Evolutionary conservation across 352 stramenopile species (phyloP).

Genomic region (Globisporangium irregulare): DNA sequence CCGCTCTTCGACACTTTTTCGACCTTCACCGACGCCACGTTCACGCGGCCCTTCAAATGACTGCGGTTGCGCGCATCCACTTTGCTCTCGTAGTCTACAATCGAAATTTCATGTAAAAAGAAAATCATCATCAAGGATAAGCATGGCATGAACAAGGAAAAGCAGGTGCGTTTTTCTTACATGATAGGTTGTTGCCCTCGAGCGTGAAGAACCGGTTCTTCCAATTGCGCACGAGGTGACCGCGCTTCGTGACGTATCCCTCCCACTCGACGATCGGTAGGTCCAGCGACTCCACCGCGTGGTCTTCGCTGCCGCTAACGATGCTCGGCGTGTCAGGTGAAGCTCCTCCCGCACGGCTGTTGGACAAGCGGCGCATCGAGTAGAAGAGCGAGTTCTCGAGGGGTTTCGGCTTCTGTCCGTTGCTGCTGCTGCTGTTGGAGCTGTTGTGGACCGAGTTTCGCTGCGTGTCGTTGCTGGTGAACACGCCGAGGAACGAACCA

Average conservation of each 20-base stretch:
- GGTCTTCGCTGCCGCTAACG: slow-evolving; percentile 35
- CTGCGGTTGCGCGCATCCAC: slow-evolving; percentile 84
- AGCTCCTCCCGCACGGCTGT: slow-evolving; percentile 30
- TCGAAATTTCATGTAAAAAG: neutral
- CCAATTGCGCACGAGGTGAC: slow-evolving; percentile 87
- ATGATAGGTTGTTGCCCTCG: slow-evolving; percentile 83
- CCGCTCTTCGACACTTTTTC: slow-evolving; percentile 78
- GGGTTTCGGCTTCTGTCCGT: slow-evolving; percentile 38
- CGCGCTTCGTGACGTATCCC: slow-evolving; percentile 88
- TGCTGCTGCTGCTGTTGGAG: slow-evolving; percentile 41
- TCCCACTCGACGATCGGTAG: slow-evolving; percentile 88
- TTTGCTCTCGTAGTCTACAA: slow-evolving; percentile 84
- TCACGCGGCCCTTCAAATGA: slow-evolving; percentile 83
- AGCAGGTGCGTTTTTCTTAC: slow-evolving; percentile 22
- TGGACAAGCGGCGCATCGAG: slow-evolving; percentile 45
- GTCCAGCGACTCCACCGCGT: slow-evolving; percentile 74
- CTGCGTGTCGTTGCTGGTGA: neutral
- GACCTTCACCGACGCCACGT: slow-evolving; percentile 69
- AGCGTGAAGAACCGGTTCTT: slow-evolving; percentile 88
- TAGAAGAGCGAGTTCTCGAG: slow-evolving; percentile 47
- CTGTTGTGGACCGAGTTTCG: slow-evolving; percentile 32
- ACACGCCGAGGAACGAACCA: slow-evolving; percentile 8
- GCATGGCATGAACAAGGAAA: neutral
- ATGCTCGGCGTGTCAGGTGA: slow-evolving; percentile 9
- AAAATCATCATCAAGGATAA: neutral